phyloP scores from a whole-genome alignment of 331 rosid species.

The Malus hybrid region DNA sequence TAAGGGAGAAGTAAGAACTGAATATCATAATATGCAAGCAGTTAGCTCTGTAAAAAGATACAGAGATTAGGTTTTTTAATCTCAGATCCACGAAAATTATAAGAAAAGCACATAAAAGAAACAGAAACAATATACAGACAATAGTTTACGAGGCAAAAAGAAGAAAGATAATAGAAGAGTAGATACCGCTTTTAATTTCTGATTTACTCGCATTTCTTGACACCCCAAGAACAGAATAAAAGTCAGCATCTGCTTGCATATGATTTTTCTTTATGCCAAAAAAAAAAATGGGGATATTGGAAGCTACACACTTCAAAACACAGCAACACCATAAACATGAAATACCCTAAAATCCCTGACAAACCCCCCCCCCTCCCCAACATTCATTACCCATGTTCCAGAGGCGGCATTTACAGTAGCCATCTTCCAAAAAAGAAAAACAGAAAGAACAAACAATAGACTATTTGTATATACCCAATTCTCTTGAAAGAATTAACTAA shows the following conservation, averaged over 20 bases:
- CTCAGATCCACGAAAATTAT: neutral
- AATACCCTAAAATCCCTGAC: neutral
- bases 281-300: neutral
- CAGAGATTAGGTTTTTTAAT: neutral
- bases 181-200: conserved; percentile 87
- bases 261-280: neutral
- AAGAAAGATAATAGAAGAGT: neutral
- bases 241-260: too few relatives aligned
- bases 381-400: neutral
- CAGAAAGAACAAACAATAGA: neutral
- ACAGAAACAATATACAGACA: neutral
- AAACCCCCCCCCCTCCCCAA: neutral
- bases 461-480: neutral
- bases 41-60: neutral
- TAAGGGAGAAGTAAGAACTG: neutral
- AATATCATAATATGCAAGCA: neutral
- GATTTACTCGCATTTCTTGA: conserved; percentile 79
- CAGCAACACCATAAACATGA: neutral
- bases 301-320: neutral
- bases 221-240: conserved; percentile 86
- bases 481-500: neutral
- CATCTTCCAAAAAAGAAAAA: neutral
- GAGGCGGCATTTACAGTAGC: neutral
- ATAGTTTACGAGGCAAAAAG: neutral
- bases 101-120: neutral